phyloP scores from a whole-genome alignment of 2,329 filamentous ascomycete genomes.

The Penicillium palitans region DNA sequence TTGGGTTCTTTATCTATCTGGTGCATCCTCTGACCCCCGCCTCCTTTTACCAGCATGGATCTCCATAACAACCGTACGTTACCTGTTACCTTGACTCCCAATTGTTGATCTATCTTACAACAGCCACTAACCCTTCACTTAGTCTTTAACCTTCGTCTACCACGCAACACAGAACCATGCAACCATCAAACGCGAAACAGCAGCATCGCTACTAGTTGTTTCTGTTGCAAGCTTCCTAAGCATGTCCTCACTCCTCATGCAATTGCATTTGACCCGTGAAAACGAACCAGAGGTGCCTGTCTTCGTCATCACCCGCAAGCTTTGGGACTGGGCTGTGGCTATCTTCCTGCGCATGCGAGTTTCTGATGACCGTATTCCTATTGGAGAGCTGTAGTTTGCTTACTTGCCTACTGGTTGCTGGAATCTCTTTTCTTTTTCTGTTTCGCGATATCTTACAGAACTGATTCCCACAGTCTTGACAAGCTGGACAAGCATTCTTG shows the following conservation, averaged over 20 bases:
- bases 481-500: neutral
- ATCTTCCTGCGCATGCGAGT: conserved; percentile 40
- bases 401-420: neutral
- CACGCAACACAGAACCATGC: conserved; percentile 76
- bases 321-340: conserved; percentile 41
- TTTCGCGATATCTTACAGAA: neutral
- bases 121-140: neutral
- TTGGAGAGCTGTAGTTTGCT: conserved; percentile 26
- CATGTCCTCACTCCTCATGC: conserved; percentile 67
- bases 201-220: conserved; percentile 74
- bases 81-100: conserved; percentile 18
- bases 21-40: conserved; percentile 68
- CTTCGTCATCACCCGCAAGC: conserved; percentile 50
- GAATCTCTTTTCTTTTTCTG: conserved; percentile 2
- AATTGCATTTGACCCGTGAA: conserved; percentile 63
- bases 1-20: conserved; percentile 68
- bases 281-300: conserved; percentile 63
- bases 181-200: conserved; percentile 76
- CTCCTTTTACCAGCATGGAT: conserved; percentile 77
- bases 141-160: conserved; percentile 73
- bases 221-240: conserved; percentile 74
- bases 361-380: conserved; percentile 26
- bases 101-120: neutral
- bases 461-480: neutral
- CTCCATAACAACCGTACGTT: conserved; percentile 67